Evolutionary conservation across 495 filamentous ascomycete genomes (phyloP).

Genomic region (Hypoxylon perforatum): DNA sequence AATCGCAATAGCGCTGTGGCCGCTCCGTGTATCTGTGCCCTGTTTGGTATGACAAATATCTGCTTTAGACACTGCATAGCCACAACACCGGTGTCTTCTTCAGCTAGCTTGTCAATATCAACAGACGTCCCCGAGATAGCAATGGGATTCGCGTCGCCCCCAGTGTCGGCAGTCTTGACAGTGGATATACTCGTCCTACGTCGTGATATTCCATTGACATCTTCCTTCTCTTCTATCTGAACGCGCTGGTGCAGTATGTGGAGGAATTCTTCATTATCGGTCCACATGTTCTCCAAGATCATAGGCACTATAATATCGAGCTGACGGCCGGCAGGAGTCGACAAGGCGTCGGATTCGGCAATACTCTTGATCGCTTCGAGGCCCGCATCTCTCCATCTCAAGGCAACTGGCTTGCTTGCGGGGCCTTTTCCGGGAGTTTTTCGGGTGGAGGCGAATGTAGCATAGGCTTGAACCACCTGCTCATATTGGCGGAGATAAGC

Average conservation of each 20-base stretch:
- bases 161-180: slow-evolving; percentile 74
- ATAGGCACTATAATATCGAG: slow-evolving; percentile 80
- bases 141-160: slow-evolving; percentile 72
- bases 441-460: slow-evolving; percentile 75
- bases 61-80: slow-evolving; percentile 84
- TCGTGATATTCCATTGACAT: slow-evolving; percentile 67
- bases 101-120: slow-evolving; percentile 85
- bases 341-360: slow-evolving; percentile 79
- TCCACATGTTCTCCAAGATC: slow-evolving; percentile 85
- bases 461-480: slow-evolving; percentile 79
- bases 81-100: slow-evolving; percentile 84
- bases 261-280: slow-evolving; percentile 75
- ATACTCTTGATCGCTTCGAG: slow-evolving; percentile 82
- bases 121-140: slow-evolving; percentile 78
- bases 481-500: slow-evolving; percentile 85
- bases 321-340: slow-evolving; percentile 77
- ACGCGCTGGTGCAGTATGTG: slow-evolving; percentile 69
- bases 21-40: slow-evolving; percentile 78
- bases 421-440: slow-evolving; percentile 57
- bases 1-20: slow-evolving; percentile 77
- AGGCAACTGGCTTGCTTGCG: slow-evolving; percentile 76
- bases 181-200: slow-evolving; percentile 83
- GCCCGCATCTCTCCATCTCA: slow-evolving; percentile 85
- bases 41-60: slow-evolving; percentile 80
- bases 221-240: slow-evolving; percentile 70